Evolutionary conservation across 1,284 basidiomycete species (phyloP), one percentile per base, ranked within the genome.

Genomic region (Cerrena zonata): DNA sequence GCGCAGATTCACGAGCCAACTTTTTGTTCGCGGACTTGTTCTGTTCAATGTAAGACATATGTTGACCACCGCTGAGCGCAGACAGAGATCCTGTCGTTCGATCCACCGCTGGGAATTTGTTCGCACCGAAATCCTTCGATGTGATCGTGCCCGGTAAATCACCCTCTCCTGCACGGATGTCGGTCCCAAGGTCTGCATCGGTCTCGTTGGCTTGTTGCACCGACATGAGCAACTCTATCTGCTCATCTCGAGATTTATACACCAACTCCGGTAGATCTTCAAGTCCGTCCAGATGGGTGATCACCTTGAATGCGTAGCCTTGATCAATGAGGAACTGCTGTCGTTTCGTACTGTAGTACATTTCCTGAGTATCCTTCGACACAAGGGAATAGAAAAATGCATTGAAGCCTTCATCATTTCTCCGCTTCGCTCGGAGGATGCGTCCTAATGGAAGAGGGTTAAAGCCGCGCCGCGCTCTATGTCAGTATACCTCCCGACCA

Each of bases 331-430:
- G 75, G 74, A 99, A 99, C 62, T 98, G 94, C 67, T 99, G 96
- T 19, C 96, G 84, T 71, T 99, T 99, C 12, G 96, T 97, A 64
- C 92, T 95, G 76, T 98, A 99, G 72, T 88, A 99, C 93, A 99
- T 99, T 72, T 99, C 96, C 63, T 96, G 91, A 0, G 96, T 99
- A 72, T 99, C 95, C 68, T 96, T 97, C 36, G 93, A 96, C 40
- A 99, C 96, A 25, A 99, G 81, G 27, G 94, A 97, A 70, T 99
- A 99, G 74, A 99, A 99, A 73, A 99, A 99, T 12, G 96, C 96
- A 60, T 99, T 99, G 76, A 99, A 99, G 1, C 96, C 96, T 69
- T 99, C 96, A 65, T 99, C 96, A 66, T 99, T 99, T 58, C 96
- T 80, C 50, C 96, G 81, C 70, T 99, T 99, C 7, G 96, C 96